Evolutionary conservation across 331 rosid genomes (phyloP), one percentile per base, ranked within the genome.

Genomic region (Erythrophleum ivorense): DNA sequence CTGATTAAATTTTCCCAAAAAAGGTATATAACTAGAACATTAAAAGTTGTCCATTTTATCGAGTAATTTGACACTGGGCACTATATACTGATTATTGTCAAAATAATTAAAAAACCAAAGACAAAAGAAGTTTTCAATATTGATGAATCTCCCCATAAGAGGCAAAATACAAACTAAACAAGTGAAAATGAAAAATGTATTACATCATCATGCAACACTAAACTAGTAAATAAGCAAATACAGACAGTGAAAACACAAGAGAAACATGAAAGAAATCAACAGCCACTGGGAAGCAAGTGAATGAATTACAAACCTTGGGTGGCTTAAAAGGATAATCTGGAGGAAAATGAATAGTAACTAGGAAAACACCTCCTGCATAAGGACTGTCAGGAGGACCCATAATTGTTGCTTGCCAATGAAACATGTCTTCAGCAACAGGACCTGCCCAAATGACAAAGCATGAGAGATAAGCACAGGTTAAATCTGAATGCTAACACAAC

Each of bases 331-430:
- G 91, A 73, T 90, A 90, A 83, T 92, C 95, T 14, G 89, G 92
- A 73, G 92, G 95, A 76, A 91, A 90, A 84, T 92, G 91, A 67
- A 91, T 91, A 12, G 91, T 86, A 48, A 91, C 94, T 18, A 93
- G 84, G 90, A 93, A 93, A 81, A 91, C 94, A 52, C 97, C 97
- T 68, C 97, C 97, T 24, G 97, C 90, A 85, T 91, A 93, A 71
- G 97, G 97, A 85, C 97, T 93, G 84, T 93, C 97, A 58, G 97
- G 91, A 78, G 97, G 97, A 73, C 97, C 97, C 97, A 91, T 91
- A 55, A 91, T 91, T 45, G 95, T 91, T 77, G 95, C 95, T 82
- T 91, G 93, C 95, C 95, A 91, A 65, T 91, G 96, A 81, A 91
- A 91, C 96, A 91, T 91, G 85, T 91, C 96, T 74, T 93, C 96